phyloP scores from a whole-genome alignment of 257 asterid genomes.

The Ligustrum vulgare region DNA sequence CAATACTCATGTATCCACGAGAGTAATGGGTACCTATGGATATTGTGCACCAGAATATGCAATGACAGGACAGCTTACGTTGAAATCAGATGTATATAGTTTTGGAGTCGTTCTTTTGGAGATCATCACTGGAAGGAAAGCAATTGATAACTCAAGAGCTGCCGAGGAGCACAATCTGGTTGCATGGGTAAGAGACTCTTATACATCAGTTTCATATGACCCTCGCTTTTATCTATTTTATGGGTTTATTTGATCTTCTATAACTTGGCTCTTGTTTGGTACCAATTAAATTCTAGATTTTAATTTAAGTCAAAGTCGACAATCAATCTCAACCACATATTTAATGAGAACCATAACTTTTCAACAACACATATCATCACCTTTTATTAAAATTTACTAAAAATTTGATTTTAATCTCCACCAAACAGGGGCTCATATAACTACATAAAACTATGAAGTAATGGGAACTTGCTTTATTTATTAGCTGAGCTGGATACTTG shows the following conservation, averaged over 20 bases:
- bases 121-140: constrained; percentile 71
- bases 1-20: constrained; percentile 60
- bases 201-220: background rate
- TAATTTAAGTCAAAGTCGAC: no score
- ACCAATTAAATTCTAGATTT: no score
- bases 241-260: background rate
- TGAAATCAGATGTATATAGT: constrained; percentile 71
- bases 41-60: constrained; percentile 86
- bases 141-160: constrained; percentile 60
- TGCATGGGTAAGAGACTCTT: constrained; percentile 59
- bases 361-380: no score
- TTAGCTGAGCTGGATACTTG: background rate
- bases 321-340: no score
- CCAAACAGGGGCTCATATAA: background rate
- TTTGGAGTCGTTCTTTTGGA: constrained; percentile 80
- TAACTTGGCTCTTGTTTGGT: background rate
- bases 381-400: no score
- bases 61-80: constrained; percentile 70
- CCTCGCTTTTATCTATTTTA: background rate
- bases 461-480: background rate
- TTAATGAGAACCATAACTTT: no score
- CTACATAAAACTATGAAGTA: background rate
- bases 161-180: constrained; percentile 73
- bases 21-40: constrained; percentile 85
- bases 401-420: no score